Base-by-base conservation (phyloP, 1,284 basidiomycete species). In the Cutaneotrichosporon dermatis region DNA sequence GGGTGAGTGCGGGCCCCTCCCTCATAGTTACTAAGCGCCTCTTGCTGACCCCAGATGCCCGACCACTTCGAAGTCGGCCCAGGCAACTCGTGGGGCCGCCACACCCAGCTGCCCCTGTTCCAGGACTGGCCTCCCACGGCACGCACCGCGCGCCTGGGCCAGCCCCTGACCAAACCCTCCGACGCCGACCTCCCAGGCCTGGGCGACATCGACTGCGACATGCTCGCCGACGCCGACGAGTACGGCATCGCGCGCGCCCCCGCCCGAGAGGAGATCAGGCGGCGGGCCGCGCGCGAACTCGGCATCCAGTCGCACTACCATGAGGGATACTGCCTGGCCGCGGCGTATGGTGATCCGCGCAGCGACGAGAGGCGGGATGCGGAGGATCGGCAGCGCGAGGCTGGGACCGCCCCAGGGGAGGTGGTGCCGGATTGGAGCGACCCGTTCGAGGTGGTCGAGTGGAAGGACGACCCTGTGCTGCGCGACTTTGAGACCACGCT, bases 161-260 rank as follows among this genome's bases (percentile, higher is more conserved):
- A 73, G 49, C 65, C 69, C 8, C 51, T 61, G 15, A n/a, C 36
- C 42, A 35, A 10, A 6, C 39, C 36, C 3, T 4, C 6, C 9
- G 75, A 77, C 51, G 67, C 64, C 7, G 65, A 66, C 13, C 50
- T 59, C 25, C 64, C 64, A 25, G 75, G 74, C 10, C 57, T 74
- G 7, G 75, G 76, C 25, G 77, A 79, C 57, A 68, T 79, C 6
- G 79, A 80, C 59, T 78, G 76, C 51, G 79, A 80, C 65, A 79
- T 79, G 78, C 63, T 80, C 15, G 78, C 78, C 4, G 78, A 80
- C 62, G 76, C 78, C 12, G 76, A 77, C 50, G 76, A 78, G 52
- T 61, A 70, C 12, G 79, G 79, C 2, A 46, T 59, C 36, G 76
- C 78, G 1, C 69, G 77, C 33, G 66, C 71, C 0, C 67, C 67